phyloP scores from a whole-genome alignment of 1,284 basidiomycete species.

The Austroboletus olivaceoglutinosus region DNA sequence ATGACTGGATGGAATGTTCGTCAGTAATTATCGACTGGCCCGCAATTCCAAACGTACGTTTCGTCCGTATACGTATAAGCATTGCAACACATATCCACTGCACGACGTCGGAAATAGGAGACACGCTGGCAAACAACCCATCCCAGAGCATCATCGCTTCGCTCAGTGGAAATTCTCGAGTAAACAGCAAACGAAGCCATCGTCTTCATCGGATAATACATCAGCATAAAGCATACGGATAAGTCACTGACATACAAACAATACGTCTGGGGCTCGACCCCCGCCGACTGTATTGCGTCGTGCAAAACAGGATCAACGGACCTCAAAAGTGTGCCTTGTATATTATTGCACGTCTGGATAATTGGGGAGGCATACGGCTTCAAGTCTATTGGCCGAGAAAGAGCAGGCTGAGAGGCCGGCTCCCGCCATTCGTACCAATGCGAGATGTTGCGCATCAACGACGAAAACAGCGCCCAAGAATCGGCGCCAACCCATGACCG shows the following conservation, averaged over 20 bases:
- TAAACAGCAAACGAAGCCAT: conserved; percentile 88
- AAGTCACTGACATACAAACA: conserved; percentile 62
- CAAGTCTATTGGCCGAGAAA: conserved; percentile 46
- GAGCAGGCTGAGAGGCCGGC: conserved; percentile 39
- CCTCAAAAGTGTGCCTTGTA: conserved; percentile 72
- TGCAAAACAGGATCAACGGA: conserved; percentile 82
- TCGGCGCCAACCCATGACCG: conserved; percentile 76
- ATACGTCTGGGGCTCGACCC: conserved; percentile 92
- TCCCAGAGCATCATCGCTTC: conserved; percentile 88
- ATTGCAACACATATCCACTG: conserved; percentile 89
- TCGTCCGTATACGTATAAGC: conserved; percentile 87
- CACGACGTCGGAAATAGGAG: conserved; percentile 68
- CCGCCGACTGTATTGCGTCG: conserved; percentile 69
- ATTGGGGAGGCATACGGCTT: conserved; percentile 78
- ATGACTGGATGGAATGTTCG: conserved; percentile 56
- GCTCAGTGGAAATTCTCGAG: conserved; percentile 77
- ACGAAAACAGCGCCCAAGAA: conserved; percentile 76
- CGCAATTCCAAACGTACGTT: conserved; percentile 49
- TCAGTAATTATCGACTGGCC: conserved; percentile 11
- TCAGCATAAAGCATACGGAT: conserved; percentile 11
- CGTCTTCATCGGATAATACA: conserved; percentile 50
- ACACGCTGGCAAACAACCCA: conserved; percentile 77
- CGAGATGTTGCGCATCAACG: conserved; percentile 74
- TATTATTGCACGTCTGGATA: conserved; percentile 72
- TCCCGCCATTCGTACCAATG: conserved; percentile 91